Percentiles rank a stretch among this genome's conserved stretches.
phyloP scores from a whole-genome alignment of 1,139 yeast species.

The Geotrichum siamense region DNA sequence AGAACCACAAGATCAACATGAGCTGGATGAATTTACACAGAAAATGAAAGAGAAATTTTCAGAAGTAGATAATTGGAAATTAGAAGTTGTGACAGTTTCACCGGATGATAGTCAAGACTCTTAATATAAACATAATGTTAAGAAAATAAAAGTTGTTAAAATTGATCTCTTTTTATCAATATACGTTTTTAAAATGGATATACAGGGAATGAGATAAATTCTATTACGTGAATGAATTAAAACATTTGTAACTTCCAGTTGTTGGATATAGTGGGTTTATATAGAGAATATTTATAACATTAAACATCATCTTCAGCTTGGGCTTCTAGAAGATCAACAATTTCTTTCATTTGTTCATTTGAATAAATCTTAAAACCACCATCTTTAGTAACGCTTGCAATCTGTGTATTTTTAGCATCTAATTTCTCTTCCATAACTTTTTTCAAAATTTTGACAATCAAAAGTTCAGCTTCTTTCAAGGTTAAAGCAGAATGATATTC shows the following conservation, averaged over 20 bases:
- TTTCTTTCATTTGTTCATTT: slow-evolving; percentile 76
- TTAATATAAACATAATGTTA: background rate
- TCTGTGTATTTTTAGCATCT: slow-evolving; percentile 91
- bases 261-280: background rate
- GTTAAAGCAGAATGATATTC: slow-evolving; percentile 94
- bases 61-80: slow-evolving; percentile 17
- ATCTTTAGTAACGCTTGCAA: slow-evolving; percentile 84
- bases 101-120: slow-evolving; percentile 1
- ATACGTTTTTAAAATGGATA: no score
- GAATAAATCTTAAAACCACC: slow-evolving; percentile 81
- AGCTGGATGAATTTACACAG: slow-evolving; percentile 6
- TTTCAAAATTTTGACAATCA: slow-evolving; percentile 82
- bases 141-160: no score
- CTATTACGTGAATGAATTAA: background rate
- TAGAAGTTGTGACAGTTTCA: slow-evolving; percentile 13
- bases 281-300: no score
- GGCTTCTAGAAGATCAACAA: slow-evolving; percentile 68
- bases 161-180: no score
- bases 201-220: background rate
- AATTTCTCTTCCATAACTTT: slow-evolving; percentile 99
- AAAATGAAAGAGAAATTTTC: slow-evolving; percentile 16
- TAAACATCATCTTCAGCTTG: slow-evolving; percentile 48
- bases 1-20: background rate
- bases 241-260: background rate
- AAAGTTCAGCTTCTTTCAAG: slow-evolving; percentile 86